Evolutionary conservation across 768 basidiomycete genomes (phyloP), one percentile per base, ranked within the genome.

Genomic region (Russula griseocarnosa): DNA sequence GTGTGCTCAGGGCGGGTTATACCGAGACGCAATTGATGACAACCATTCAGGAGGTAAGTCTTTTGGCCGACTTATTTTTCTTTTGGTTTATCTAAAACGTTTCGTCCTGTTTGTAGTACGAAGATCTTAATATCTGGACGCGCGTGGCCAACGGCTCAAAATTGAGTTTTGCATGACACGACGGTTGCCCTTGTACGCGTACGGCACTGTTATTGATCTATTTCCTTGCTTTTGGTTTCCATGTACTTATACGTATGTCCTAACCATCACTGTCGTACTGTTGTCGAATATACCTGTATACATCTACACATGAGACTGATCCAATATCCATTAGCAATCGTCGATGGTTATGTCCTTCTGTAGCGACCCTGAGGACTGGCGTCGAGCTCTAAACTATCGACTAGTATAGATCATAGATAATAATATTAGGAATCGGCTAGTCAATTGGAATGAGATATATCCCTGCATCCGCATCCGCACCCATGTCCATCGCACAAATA

Each of bases 11-110:
- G 52, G 86, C 85, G 68, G 95, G 95, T 20, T 97, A 88, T 76
- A 98, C 93, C 16, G 96, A 99, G 73, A 85, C 82, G 1, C 90
- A 94, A 74, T 81, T 99, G 16, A 91, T 88, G 79, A 87, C 92
- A 66, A 91, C 92, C 0, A 88, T 98, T 56, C 70, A 79, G 20
- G 81, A 89, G 79, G 94, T 94, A 71, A 58, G 34, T n/a, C n/a
- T n/a, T n/a, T n/a, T n/a, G n/a, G n/a, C n/a, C 32, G 5, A 34
- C 5, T 34, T 34, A 8, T 34, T 34, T 5, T 2, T 9, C 1
- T 34, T 34, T 10, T 34, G 32, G 32, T 9, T 32, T 34, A 34
- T 34, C 28, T 32, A 32, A 32, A 32, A 32, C 32, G 32, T 32
- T n/a, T n/a, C n/a, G n/a, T n/a, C n/a, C n/a, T 30, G 28, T 30